Conservation (phyloP, 306 rosid species). For the Castanospermum australe region DNA sequence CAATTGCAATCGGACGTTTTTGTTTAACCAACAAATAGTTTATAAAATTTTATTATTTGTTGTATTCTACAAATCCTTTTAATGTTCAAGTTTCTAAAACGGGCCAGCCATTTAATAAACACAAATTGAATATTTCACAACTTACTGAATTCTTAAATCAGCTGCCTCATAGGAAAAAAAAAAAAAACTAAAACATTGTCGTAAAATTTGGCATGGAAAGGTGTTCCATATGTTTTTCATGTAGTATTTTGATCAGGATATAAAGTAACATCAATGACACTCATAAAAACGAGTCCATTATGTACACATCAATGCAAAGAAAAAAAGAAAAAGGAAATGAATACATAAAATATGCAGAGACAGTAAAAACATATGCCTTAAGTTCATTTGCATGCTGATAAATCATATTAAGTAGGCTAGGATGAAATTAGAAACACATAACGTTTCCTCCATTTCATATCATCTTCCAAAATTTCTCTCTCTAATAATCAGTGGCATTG, state of each 20-base stretch:
- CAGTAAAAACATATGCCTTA: not conserved
- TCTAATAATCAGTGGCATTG: not conserved
- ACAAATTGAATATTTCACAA: not conserved
- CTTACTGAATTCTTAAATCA: not conserved
- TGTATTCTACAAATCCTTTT: not conserved
- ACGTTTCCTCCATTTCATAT: not conserved
- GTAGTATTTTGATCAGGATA: not conserved
- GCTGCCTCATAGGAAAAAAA: not conserved
- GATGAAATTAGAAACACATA: not conserved
- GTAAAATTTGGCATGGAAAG: not conserved
- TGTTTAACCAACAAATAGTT: not conserved
- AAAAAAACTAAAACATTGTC: not conserved
- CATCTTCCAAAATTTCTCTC: not conserved
- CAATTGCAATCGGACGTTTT: not conserved
- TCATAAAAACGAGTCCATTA: not conserved
- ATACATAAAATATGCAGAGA: not conserved
- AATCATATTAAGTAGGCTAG: not conserved
- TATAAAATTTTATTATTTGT: not conserved
- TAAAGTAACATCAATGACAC: not conserved
- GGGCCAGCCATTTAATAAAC: not conserved
- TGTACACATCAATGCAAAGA: not conserved
- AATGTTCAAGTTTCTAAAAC: not conserved
- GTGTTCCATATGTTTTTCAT: not conserved
- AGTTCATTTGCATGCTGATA: not conserved
- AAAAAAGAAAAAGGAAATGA: not conserved